phyloP scores from a whole-genome alignment of 208 protist genomes.

The Crithidia bombi region DNA sequence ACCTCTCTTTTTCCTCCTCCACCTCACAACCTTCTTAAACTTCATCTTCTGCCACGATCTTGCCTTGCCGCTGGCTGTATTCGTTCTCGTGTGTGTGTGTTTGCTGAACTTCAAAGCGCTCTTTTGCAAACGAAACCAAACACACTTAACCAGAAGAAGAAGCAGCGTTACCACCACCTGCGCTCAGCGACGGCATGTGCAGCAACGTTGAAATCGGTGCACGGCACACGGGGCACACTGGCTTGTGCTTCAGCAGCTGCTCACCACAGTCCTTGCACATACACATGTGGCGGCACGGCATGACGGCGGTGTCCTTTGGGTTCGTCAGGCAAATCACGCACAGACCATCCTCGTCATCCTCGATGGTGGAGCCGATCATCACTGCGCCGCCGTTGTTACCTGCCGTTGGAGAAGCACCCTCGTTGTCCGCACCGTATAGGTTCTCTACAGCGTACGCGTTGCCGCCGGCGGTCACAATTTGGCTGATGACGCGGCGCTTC shows the following conservation, averaged over 20 bases:
- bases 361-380: constrained; percentile 79
- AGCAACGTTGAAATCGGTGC: constrained; percentile 86
- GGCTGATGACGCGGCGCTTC: constrained; percentile 83
- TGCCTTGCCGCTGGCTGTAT: too few species aligned
- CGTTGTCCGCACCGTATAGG: constrained; percentile 83
- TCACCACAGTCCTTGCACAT: constrained; percentile 95
- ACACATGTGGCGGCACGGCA: constrained; percentile 96
- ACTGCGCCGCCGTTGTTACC: constrained; percentile 59
- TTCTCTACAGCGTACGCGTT: constrained; percentile 90
- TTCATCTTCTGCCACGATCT: too few species aligned
- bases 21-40: too few species aligned
- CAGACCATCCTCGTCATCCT: constrained; percentile 83
- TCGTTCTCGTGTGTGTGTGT: background rate
- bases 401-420: constrained; percentile 35
- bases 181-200: constrained; percentile 75
- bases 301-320: constrained; percentile 89
- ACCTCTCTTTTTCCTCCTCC: too few species aligned
- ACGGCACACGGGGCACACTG: constrained; percentile 95
- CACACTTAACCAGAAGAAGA: background rate
- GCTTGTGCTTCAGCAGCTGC: constrained; percentile 90
- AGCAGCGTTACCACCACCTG: constrained; percentile 10
- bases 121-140: too few species aligned
- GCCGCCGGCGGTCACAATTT: constrained; percentile 77
- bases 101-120: too few species aligned
- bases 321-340: constrained; percentile 96